phyloP scores from a whole-genome alignment of 192 early-diverging fungal species.

The Coemansia furcata region DNA sequence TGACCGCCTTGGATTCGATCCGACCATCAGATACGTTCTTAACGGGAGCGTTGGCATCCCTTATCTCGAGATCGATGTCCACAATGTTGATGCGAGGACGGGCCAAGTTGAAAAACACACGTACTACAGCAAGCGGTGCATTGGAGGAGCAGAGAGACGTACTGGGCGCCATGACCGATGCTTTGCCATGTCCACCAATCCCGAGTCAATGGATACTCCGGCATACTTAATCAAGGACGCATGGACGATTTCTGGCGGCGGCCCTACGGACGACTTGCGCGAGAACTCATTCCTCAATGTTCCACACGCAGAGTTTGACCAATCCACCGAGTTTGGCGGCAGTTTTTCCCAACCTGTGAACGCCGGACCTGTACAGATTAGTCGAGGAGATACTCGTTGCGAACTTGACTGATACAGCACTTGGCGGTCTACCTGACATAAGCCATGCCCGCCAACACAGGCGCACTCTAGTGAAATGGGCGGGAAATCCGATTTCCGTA shows the following conservation, averaged over 20 bases:
- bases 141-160: neutral
- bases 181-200: neutral
- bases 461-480: conserved; percentile 5
- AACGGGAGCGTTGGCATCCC: neutral
- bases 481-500: neutral
- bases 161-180: neutral
- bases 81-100: neutral
- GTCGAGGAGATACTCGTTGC: neutral
- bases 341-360: no score
- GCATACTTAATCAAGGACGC: no score
- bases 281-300: neutral
- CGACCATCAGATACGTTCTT: neutral
- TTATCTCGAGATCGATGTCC: neutral
- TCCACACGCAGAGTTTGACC: neutral
- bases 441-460: conserved; percentile 4
- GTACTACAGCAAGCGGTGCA: neutral
- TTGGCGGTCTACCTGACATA: neutral
- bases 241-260: no score
- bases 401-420: conserved; percentile 2
- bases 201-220: no score
- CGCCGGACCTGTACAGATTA: neutral
- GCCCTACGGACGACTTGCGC: no score
- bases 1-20: conserved; percentile 10
- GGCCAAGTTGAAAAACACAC: neutral
- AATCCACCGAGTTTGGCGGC: no score